These are phyloP conservation scores for Xylaria sp. DNA, from an alignment of 2,329 filamentous ascomycete genomes.

Conservation along the genomic window DNA sequence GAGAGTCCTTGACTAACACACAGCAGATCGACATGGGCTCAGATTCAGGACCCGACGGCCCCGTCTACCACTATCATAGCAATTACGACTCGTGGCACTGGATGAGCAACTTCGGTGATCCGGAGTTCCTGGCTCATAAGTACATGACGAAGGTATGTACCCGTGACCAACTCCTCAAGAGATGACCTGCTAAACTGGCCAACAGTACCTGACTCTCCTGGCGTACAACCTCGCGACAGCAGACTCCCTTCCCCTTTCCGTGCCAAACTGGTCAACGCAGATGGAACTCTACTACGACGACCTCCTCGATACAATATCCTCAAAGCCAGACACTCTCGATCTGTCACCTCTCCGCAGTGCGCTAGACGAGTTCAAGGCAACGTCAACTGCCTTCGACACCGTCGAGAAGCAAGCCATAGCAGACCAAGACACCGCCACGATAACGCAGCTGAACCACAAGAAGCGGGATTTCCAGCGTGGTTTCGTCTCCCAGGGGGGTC, in stretches of 20 bases:
- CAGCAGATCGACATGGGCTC: slow-evolving; percentile 55
- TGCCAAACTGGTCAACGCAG: slow-evolving; percentile 38
- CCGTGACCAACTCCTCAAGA: no score
- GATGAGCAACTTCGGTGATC: slow-evolving; percentile 76
- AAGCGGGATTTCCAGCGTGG: slow-evolving; percentile 45
- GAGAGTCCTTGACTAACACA: slow-evolving; percentile 4
- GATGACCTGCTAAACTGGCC: no score
- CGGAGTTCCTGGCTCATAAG: slow-evolving; percentile 54
- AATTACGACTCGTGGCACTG: slow-evolving; percentile 82
- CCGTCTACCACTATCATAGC: slow-evolving; percentile 70
- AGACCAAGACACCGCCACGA: slow-evolving; percentile 28
- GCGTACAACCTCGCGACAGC: slow-evolving; percentile 37
- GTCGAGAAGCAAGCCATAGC: slow-evolving; percentile 31
- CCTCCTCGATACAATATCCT: slow-evolving; percentile 32
- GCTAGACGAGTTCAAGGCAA: slow-evolving; percentile 35
- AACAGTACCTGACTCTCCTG: slow-evolving; percentile 36
- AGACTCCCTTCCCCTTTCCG: slow-evolving; percentile 37
- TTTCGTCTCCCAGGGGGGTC: slow-evolving; percentile 43
- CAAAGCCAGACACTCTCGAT: slow-evolving; percentile 34
- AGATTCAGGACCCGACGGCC: slow-evolving; percentile 37
- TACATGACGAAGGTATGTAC: slow-evolving; percentile 48
- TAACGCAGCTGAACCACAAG: slow-evolving; percentile 40
- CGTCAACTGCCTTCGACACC: slow-evolving; percentile 32
- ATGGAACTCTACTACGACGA: slow-evolving; percentile 37
- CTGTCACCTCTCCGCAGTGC: slow-evolving; percentile 35